Conservation (phyloP, 352 stramenopile species). For the Phytophthora colocasiae region DNA sequence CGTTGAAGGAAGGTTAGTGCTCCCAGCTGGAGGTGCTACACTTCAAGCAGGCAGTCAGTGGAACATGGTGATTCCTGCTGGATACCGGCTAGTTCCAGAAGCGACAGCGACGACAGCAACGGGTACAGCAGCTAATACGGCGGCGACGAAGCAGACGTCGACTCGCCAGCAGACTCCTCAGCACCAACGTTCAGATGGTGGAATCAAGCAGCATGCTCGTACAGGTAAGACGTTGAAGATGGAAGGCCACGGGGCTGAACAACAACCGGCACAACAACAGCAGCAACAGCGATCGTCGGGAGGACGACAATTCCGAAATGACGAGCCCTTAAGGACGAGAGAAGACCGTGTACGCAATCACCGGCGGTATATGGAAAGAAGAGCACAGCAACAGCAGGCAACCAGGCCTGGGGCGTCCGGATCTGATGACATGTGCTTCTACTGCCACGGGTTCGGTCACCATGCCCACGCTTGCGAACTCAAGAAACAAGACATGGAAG, state of each 20-base stretch:
- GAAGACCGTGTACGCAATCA: not conserved
- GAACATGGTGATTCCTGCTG: constrained; percentile 1
- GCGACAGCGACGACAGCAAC: too few relatives aligned
- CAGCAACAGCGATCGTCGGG: not conserved
- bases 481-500: not conserved
- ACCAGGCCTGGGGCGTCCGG: not conserved
- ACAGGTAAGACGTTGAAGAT: not conserved
- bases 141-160: not conserved
- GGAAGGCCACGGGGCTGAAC: not conserved
- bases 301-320: not conserved
- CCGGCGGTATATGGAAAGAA: not conserved
- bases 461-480: not conserved
- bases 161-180: not conserved
- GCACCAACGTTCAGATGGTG: not conserved
- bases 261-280: too few relatives aligned
- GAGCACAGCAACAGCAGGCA: not conserved
- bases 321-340: not conserved
- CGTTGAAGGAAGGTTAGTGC: constrained; percentile 1
- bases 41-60: not conserved
- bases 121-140: too few relatives aligned
- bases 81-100: constrained; percentile 6
- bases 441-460: not conserved
- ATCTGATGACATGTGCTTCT: not conserved
- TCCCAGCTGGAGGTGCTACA: not conserved
- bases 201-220: not conserved